Conservation (phyloP, 345 rosid species). For the Euphorbia peplus region DNA sequence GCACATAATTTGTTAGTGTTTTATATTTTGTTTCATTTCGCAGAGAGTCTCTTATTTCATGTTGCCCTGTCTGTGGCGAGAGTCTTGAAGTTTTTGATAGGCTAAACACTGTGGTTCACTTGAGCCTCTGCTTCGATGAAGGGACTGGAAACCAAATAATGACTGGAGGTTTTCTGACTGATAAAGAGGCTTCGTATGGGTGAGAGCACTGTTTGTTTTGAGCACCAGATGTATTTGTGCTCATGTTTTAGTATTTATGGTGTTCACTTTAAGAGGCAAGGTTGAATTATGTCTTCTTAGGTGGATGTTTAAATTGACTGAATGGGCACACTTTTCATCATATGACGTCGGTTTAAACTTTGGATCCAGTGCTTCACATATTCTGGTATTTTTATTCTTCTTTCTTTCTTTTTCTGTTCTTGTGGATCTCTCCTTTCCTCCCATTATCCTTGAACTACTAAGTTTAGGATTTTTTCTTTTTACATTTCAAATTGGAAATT, state of each 20-base stretch:
- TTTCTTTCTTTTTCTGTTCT: constrained; percentile 4
- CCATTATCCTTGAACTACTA: not conserved
- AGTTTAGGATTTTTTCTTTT: not conserved
- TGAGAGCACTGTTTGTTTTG: constrained; percentile 27
- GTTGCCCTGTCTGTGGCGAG: constrained; percentile 92
- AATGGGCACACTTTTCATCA: constrained; percentile 86
- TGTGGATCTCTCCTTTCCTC: not conserved
- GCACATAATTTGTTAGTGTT: not conserved
- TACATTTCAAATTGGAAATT: not conserved
- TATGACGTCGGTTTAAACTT: constrained; percentile 83
- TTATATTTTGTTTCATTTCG: constrained; percentile 14
- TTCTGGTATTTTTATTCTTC: constrained; percentile 60
- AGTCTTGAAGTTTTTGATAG: constrained; percentile 61
- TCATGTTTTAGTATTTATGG: constrained; percentile 2
- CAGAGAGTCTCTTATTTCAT: constrained; percentile 77
- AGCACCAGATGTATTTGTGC: not conserved
- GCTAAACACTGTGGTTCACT: constrained; percentile 78
- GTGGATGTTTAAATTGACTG: constrained; percentile 95
- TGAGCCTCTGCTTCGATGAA: constrained; percentile 91
- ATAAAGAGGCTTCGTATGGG: constrained; percentile 93
- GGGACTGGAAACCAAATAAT: constrained; percentile 92
- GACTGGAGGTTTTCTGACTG: constrained; percentile 97
- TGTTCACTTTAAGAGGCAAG: constrained; percentile 1
- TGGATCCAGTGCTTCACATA: constrained; percentile 90
- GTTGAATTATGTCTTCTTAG: constrained; percentile 31